A percentile compares a stretch with the other conserved stretches of the same genome.
Conservation (phyloP, 106 monocot species). For the Ottelia alismoides region DNA sequence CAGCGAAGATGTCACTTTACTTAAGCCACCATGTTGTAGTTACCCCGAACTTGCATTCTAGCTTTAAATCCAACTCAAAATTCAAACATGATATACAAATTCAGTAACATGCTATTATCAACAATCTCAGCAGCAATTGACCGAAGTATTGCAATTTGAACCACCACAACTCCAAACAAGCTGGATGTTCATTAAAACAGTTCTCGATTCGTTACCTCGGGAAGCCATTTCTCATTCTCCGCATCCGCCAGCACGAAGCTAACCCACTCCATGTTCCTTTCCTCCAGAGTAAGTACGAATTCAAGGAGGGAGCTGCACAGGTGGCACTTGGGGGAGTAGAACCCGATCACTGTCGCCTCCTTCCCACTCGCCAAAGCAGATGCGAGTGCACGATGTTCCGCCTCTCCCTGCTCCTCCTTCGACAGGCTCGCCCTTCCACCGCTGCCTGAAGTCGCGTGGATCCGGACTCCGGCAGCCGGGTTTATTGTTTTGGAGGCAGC, state of each 20-base stretch:
- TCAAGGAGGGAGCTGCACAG: conserved; percentile 72
- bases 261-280: conserved; percentile 45
- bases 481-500: neutral
- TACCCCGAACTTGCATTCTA: no score
- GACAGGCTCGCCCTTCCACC: conserved; percentile 2
- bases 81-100: no score
- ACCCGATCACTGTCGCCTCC: conserved; percentile 84
- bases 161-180: no score
- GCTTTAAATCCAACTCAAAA: no score
- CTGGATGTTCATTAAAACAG: no score
- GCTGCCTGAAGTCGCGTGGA: neutral
- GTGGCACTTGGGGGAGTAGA: conserved; percentile 87
- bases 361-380: conserved; percentile 67
- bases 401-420: conserved; percentile 58
- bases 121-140: no score
- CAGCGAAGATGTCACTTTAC: no score
- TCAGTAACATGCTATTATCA: no score
- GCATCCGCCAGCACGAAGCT: conserved; percentile 83
- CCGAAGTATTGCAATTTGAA: no score
- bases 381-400: conserved; percentile 82
- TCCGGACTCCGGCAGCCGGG: conserved; percentile 1
- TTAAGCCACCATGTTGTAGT: no score
- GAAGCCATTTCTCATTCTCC: conserved; percentile 84
- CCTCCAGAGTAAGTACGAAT: conserved; percentile 60
- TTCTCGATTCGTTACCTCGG: no score